Base-by-base conservation (phyloP, 371 early-diverging fungal species). In the Nosema muscidifuracis region DNA sequence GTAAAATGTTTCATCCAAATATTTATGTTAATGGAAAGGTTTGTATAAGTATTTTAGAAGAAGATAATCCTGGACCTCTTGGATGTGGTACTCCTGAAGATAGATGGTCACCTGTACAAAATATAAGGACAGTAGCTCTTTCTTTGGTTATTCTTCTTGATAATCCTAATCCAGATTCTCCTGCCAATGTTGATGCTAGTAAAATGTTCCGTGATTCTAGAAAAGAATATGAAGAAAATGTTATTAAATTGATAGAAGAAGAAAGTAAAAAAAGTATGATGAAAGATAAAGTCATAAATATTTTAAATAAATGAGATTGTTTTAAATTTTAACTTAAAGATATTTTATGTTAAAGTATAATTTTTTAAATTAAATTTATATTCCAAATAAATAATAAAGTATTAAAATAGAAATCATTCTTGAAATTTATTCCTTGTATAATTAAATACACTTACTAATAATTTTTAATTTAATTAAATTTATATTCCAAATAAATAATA, bases 91-190 rank as follows among this genome's bases (percentile, higher is more conserved):
- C 60, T n/a, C 13, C 88, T 85, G 79, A 88, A 86, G 63, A 88
- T 86, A 68, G 88, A 86, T 75, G 89, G 89, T 70, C 86, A 50
- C 89, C 89, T 24, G 95, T 96, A 18, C 95, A 95, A 80, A 89
- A 89, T 80, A 92, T 97, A 0, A 92, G 94, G 75, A 95, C 93
- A 83, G 94, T 99, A 74, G 78, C 96, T 69, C 79, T 96, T 34
- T 89, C 90, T 16, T 93, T 98, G 0, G 87, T 94, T 15, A 88
- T 88, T 80, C 92, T 97, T 90, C 83, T 94, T 10, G 77, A 78
- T 62, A 95, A 94, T 81, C 99, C 99, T 13, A 99, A 99, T 80
- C 93, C 91, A 83, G 93, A 94, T 81, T 90, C 91, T 82, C 92
- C 93, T 22, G 99, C 97, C 24, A 94, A 95, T 77, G 87, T 95